These are phyloP conservation scores for Magnaporthiopsis incrustans DNA, from an alignment of 2,329 filamentous ascomycete genomes.

Conservation along the genomic window DNA sequence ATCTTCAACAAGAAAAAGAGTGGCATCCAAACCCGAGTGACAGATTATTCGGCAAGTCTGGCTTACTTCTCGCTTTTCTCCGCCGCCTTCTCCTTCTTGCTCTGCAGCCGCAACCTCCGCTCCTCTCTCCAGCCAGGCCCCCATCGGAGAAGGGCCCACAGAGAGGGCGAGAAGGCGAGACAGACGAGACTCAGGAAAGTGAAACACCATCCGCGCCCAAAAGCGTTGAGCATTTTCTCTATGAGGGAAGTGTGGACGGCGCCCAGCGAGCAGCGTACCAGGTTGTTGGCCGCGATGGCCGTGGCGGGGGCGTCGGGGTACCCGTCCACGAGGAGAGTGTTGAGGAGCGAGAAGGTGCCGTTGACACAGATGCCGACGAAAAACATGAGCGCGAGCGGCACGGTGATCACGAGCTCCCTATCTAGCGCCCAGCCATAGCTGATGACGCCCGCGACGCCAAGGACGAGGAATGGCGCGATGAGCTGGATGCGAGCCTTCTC, in stretches of 20 bases:
- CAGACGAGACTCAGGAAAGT: constrained; percentile 49
- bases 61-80: constrained; percentile 11
- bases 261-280: constrained; percentile 53
- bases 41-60: neutral
- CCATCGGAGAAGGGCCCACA: constrained; percentile 41
- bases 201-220: constrained; percentile 57
- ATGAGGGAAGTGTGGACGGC: constrained; percentile 53
- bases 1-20: neutral
- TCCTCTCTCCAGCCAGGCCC: constrained; percentile 40
- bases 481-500: constrained; percentile 47
- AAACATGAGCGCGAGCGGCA: constrained; percentile 48
- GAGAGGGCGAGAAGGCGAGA: constrained; percentile 36
- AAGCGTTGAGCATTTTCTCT: constrained; percentile 44
- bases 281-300: constrained; percentile 55
- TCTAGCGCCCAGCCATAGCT: constrained; percentile 52
- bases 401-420: constrained; percentile 37
- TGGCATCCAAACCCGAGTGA: neutral
- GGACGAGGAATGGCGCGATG: constrained; percentile 43
- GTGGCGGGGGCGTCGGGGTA: constrained; percentile 53
- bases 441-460: constrained; percentile 45
- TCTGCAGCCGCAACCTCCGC: constrained; percentile 23
- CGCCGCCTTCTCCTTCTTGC: constrained; percentile 22
- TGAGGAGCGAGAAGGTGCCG: constrained; percentile 55
- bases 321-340: constrained; percentile 55
- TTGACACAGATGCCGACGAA: constrained; percentile 50